Percentiles rank a stretch among this genome's conserved stretches.
Conservation (phyloP, 2,329 filamentous ascomycete genomes). For the Ascochyta rabiei region DNA sequence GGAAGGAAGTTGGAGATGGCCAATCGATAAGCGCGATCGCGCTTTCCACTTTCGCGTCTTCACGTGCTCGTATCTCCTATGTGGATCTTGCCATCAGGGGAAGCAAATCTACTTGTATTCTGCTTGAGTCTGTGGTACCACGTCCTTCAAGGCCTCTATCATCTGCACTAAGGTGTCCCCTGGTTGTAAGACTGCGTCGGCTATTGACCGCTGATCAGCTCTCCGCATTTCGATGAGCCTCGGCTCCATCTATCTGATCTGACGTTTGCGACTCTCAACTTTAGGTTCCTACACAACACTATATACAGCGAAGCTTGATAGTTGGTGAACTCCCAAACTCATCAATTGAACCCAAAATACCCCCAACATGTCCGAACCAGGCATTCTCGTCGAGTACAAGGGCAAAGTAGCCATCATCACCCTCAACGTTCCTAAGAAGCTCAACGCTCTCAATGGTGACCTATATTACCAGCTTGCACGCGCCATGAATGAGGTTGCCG, state of each 20-base stretch:
- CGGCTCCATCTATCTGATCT: constrained; percentile 11
- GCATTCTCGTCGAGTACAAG: constrained; percentile 66
- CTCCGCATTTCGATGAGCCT: constrained; percentile 14
- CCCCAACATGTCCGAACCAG: constrained; percentile 51
- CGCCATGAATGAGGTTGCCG: constrained; percentile 77
- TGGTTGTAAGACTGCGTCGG: constrained; percentile 1
- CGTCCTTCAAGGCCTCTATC: too few species aligned
- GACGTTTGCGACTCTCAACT: constrained; percentile 5
- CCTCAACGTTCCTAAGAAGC: constrained; percentile 82
- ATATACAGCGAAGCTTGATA: background rate
- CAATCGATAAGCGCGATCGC: constrained; percentile 13
- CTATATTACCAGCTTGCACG: constrained; percentile 80
- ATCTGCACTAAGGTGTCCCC: background rate
- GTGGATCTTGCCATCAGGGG: too few species aligned
- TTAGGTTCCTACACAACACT: background rate
- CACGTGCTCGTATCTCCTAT: background rate
- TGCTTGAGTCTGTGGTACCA: too few species aligned
- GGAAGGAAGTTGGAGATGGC: constrained; percentile 26
- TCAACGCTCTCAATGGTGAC: constrained; percentile 76
- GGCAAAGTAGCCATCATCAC: constrained; percentile 82
- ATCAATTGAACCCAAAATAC: background rate
- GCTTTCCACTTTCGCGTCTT: background rate
- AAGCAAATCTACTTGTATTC: too few species aligned
- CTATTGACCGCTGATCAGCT: constrained; percentile 1
- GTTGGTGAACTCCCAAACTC: background rate